Evolutionary conservation across 257 asterid genomes (phyloP).

Genomic region (Salvia hispanica): DNA sequence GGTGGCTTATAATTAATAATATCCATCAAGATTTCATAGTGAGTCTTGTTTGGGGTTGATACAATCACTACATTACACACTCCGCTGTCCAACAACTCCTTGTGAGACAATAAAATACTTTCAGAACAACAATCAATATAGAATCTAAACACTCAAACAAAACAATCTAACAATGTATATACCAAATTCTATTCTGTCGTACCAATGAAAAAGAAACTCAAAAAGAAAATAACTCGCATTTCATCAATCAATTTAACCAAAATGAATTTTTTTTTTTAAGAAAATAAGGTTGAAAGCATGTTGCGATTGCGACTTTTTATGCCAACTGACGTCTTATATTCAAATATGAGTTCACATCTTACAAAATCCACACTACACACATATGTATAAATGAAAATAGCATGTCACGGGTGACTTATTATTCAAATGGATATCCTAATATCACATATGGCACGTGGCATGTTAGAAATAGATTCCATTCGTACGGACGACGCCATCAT

Average conservation of each 20-base stretch:
- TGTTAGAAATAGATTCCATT: no score
- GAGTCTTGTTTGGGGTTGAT: conserved; percentile 89
- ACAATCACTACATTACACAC: conserved; percentile 77
- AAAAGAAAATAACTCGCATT: conserved; percentile 32
- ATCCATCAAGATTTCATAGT: conserved; percentile 84
- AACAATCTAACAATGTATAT: not conserved
- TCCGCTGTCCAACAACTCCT: conserved; percentile 70
- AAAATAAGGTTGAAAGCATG: no score
- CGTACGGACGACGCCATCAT: no score
- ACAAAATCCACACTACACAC: no score
- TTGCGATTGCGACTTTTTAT: no score
- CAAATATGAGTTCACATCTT: no score
- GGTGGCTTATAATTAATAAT: conserved; percentile 55
- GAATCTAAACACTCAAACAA: not conserved
- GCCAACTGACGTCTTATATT: no score
- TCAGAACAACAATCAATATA: not conserved
- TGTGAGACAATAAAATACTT: conserved; percentile 76
- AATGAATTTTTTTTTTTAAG: no score
- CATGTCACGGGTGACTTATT: no score
- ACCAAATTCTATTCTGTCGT: not conserved
- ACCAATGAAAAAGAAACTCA: not conserved
- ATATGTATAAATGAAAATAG: no score
- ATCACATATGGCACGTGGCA: no score
- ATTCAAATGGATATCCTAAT: no score
- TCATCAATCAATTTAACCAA: not conserved